Evolutionary conservation across 2,329 filamentous ascomycete genomes (phyloP).

Genomic region (Trichoderma oligosporum): DNA sequence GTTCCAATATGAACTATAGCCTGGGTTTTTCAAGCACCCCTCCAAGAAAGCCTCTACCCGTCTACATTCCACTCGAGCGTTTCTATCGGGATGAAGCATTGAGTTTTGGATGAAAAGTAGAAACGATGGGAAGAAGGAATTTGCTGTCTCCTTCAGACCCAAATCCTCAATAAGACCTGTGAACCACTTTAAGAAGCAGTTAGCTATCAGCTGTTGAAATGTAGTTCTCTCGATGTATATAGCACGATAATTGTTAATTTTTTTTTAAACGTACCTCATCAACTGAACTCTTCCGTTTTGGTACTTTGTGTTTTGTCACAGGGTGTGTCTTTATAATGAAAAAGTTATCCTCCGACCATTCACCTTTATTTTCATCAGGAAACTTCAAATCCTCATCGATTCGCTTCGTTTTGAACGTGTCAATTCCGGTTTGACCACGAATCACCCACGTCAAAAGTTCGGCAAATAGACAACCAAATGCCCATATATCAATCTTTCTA

Average conservation of each 20-base stretch:
- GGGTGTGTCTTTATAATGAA: neutral
- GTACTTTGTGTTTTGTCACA: too few species aligned
- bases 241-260: neutral
- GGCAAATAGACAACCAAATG: neutral
- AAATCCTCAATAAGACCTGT: neutral
- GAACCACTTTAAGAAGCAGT: neutral
- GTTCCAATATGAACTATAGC: neutral
- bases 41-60: neutral
- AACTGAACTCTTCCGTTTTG: neutral
- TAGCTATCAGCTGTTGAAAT: neutral
- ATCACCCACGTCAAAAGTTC: neutral
- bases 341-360: neutral
- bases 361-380: neutral
- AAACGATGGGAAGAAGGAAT: neutral
- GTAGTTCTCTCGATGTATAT: too few species aligned
- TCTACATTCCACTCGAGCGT: neutral
- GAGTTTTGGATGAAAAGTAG: neutral
- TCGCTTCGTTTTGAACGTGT: neutral
- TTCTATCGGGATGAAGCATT: neutral
- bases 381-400: neutral
- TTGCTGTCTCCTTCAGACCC: too few species aligned
- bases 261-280: neutral
- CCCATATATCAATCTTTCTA: constrained; percentile 2
- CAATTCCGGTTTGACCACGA: neutral
- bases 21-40: neutral